These are phyloP conservation scores for Rhizopus stolonifer DNA, from an alignment of 371 early-diverging fungal genomes.

Conservation along the genomic window DNA sequence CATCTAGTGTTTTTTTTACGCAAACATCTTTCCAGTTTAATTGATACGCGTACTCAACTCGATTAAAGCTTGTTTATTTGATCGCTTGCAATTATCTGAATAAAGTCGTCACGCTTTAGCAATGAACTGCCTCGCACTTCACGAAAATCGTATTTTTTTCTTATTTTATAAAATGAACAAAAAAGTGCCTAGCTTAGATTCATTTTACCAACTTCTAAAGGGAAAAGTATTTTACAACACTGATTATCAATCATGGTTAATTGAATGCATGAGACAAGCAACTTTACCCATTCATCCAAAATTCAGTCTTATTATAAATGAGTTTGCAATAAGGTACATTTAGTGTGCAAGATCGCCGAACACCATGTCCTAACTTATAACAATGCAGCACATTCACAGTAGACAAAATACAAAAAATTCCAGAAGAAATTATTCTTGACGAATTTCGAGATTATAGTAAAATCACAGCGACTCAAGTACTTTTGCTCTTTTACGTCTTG, in stretches of 20 bases:
- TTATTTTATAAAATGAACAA: constrained; percentile 5
- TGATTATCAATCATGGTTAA: constrained; percentile 36
- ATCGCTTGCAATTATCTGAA: too few relatives aligned
- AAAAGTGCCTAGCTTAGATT: constrained; percentile 29
- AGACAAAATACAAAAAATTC: constrained; percentile 29
- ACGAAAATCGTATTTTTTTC: too few relatives aligned
- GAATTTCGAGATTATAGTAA: constrained; percentile 24
- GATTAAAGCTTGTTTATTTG: too few relatives aligned
- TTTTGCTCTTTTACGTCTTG: constrained; percentile 44
- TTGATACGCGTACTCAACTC: too few relatives aligned
- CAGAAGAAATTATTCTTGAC: constrained; percentile 27
- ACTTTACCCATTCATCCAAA: constrained; percentile 37
- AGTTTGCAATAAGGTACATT: constrained; percentile 40
- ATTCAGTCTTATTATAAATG: constrained; percentile 36
- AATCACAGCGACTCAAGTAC: constrained; percentile 37
- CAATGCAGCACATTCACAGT: constrained; percentile 24
- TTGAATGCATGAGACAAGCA: constrained; percentile 36
- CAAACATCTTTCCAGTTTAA: too few relatives aligned
- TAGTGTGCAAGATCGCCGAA: neutral
- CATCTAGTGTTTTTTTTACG: too few relatives aligned
- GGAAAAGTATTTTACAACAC: constrained; percentile 33
- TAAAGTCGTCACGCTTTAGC: too few relatives aligned
- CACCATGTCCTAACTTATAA: neutral
- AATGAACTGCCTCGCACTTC: too few relatives aligned
- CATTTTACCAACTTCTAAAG: constrained; percentile 37